Base-by-base conservation (phyloP, 164 flowering plant species). In the Magnolia officinalis region DNA sequence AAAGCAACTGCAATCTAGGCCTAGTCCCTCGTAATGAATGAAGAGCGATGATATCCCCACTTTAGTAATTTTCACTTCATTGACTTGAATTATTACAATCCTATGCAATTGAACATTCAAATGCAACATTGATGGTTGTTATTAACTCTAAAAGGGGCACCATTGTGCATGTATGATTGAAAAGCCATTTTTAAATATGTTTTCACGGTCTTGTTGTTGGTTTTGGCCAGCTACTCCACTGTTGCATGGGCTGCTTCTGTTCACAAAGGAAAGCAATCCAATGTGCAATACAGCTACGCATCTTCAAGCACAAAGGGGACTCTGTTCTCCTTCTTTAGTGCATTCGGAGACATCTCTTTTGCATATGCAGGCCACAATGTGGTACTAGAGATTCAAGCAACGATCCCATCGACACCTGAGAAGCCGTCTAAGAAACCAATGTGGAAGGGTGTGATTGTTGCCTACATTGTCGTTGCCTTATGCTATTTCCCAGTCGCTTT, bases 311-410 rank as follows among this genome's bases (percentile, higher is more conserved):
- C 78, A 0, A 18, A 78, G 4, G 89, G 86, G 19, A 80, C 55
- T 0, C 67, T 87, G 55, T 87, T 89, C 68, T 50, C 69, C 75
- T 84, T 88, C 81, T 83, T 88, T 6, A 83, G 85, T 73, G 92
- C 87, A 2, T 74, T 91, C 70, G 92, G 91, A 0, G 84, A 85
- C 63, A 85, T 91, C 0, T 91, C 90, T 49, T 91, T 91, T 52
- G 91, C 93, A 20, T 91, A 79, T 82, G 92, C 90, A n/a, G 93
- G 90, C 4, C 93, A 89, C 82, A 89, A 87, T 79, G 93, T 91
- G 76, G 93, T 87, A 1, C 70, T 90, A 77, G 95, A 90, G 74
- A 90, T 90, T 52, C 94, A 89, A 75, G 92, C 94, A 20, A 87
- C 92, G 5, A 89, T 90, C 71, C 91, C 91, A 73, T 89, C 95